Evolutionary conservation across 345 rosid species (phyloP), one percentile per base, ranked within the genome.

Genomic region (Eucalyptus virginea): DNA sequence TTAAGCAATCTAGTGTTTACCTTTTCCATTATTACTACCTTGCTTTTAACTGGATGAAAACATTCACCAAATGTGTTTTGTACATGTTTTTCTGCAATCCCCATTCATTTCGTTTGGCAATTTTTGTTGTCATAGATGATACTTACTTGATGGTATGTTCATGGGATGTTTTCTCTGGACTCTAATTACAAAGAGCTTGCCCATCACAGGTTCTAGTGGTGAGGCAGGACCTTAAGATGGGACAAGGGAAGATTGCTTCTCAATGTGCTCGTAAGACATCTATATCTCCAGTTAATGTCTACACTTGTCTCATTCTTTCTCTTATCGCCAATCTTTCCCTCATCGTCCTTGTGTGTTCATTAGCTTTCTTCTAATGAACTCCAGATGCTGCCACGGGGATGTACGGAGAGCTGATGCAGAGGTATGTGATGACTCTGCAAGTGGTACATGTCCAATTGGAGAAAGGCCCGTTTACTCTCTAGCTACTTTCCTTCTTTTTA

Each of bases 151-250:
- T 21, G 77, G 21, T 26, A 13, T 87, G 72, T 77, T 87, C 23
- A 16, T 87, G 34, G 87, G 24, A 51, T 56, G 60, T 88, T 42
- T 51, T 86, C 85, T 86, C 86, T 92, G 42, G 47, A 21, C 83
- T 40, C 15, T 69, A 86, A 86, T 51, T 88, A 56, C 50, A 8
- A 65, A 54, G 58, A 81, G 83, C 24, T 87, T 88, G 89, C 18
- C 91, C 60, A 45, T 94, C 30, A 89, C 95, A 96, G 99, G 98
- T 97, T 91, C 90, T 96, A 88, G 98, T 97, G 49, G 99, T 95
- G 42, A 94, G 99, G 93, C 99, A 96, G 90, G 99, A 97, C 94
- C 93, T 96, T 90, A 97, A 95, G 95, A 97, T 97, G 99, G 96
- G 95, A 87, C 86, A 94, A 67, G 99, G 99, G 81, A 97, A 97